Evolutionary conservation across 306 rosid species (phyloP), one percentile per base, ranked within the genome.

Genomic region (Glycine soja): DNA sequence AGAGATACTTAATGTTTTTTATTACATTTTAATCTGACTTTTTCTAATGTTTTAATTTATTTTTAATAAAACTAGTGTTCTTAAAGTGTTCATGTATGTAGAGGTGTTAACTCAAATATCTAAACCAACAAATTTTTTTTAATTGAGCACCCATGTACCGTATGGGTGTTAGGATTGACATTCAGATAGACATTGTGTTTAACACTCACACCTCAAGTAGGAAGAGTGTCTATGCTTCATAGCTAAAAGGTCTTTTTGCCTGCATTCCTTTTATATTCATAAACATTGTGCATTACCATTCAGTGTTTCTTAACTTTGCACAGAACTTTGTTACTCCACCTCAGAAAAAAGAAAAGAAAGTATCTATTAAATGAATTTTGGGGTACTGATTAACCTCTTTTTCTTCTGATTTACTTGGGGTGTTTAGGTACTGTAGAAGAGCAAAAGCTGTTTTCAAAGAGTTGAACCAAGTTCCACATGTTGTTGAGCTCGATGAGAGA

Each of bases 401-500:
- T 8, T 30, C 2, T 38, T 9, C 8, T 81, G 34, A 58, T 64
- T 79, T 58, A 51, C 4, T 82, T 53, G 77, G 76, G 14, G 6
- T 77, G 13, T 19, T 64, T 84, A 95, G 99, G 82, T 95, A 95
- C 78, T 95, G 99, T 81, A 87, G 34, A 79, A 93, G 83, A 87
- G 99, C 97, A 13, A 95, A 95, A 84, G 85, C 88, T 61, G 95
- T 91, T 78, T 95, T 95, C 86, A 85, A 93, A 84, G 93, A 93
- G 82, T 85, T 95, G 88, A 84, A 86, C 48, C 93, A 90, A 85
- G 88, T 71, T 16, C 90, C 99, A 8, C 75, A 86, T 89, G 93
- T 95, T 66, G 89, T 95, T 80, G 99, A 95, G 90, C 97, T 95
- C 77, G 95, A 95, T 79, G 94, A 85, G 83, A 95, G 97, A 88